Conservation (phyloP, 2,329 filamentous ascomycete genomes). For the Epicoccum nigrum region DNA sequence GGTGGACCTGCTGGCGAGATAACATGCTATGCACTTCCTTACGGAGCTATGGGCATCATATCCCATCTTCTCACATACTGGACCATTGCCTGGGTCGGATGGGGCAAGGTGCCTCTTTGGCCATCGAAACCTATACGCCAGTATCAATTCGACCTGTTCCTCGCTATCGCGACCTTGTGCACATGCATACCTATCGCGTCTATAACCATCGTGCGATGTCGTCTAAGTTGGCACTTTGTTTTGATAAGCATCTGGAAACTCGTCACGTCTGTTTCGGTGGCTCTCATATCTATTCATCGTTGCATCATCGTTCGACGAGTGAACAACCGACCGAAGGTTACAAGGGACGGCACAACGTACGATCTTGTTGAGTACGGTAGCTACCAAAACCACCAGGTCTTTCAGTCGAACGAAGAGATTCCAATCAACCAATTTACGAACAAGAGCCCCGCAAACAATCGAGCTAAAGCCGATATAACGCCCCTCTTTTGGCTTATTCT, state of each 20-base stretch:
- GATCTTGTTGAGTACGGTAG: too few relatives aligned
- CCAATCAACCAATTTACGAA: too few relatives aligned
- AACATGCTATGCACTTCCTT: slow-evolving; percentile 28
- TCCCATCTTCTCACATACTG: slow-evolving; percentile 50
- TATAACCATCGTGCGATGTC: slow-evolving; percentile 23
- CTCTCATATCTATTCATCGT: slow-evolving; percentile 21
- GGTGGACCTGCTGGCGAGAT: slow-evolving; percentile 21
- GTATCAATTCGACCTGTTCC: neutral
- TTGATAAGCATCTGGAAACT: slow-evolving; percentile 26
- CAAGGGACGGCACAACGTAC: neutral
- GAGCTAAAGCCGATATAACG: neutral
- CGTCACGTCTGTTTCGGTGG: slow-evolving; percentile 18
- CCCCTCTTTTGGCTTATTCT: slow-evolving; percentile 23
- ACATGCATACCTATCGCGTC: slow-evolving; percentile 20
- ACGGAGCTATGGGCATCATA: slow-evolving; percentile 41
- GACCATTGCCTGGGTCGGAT: slow-evolving; percentile 52
- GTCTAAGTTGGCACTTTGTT: slow-evolving; percentile 24
- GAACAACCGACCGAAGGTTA: neutral
- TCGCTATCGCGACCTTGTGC: slow-evolving; percentile 10
- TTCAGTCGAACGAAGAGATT: too few relatives aligned
- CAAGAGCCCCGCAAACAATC: too few relatives aligned
- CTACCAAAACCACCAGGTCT: too few relatives aligned
- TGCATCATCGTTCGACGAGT: slow-evolving; percentile 8
- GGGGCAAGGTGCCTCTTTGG: slow-evolving; percentile 24
- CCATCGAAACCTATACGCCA: slow-evolving; percentile 9